These are phyloP conservation scores for Blastobotrys proliferans DNA, from an alignment of 1,139 yeast genomes.

Conservation along the genomic window DNA sequence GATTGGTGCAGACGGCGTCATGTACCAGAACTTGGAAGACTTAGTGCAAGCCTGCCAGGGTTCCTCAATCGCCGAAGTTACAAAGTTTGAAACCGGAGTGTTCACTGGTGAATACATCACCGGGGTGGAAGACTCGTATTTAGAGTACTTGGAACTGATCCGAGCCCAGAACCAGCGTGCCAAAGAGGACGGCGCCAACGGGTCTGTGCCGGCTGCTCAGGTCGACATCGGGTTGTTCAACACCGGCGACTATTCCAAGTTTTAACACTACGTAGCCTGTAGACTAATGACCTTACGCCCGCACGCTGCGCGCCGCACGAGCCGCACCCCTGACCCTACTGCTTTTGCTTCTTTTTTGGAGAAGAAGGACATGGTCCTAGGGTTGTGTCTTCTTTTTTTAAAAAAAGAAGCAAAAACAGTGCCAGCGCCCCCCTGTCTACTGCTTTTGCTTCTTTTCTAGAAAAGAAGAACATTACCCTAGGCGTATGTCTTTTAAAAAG, in stretches of 20 bases:
- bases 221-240: slow-evolving; percentile 88
- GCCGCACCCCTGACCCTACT: no score
- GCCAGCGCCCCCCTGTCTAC: no score
- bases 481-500: no score
- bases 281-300: no score
- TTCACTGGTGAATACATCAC: slow-evolving; percentile 92
- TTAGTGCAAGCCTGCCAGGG: slow-evolving; percentile 68
- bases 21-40: slow-evolving; percentile 82
- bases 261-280: no score
- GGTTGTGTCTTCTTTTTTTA: no score
- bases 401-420: no score
- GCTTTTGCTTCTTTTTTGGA: background rate
- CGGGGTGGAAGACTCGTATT: slow-evolving; percentile 79
- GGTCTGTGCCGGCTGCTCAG: slow-evolving; percentile 48
- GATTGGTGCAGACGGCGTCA: slow-evolving; percentile 90
- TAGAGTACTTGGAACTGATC: slow-evolving; percentile 75
- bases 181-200: slow-evolving; percentile 1
- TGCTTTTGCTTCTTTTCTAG: no score
- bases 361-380: no score
- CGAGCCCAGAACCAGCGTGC: slow-evolving; percentile 72
- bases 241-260: no score
- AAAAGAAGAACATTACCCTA: no score
- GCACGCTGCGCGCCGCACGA: no score
- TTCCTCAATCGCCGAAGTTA: slow-evolving; percentile 33
- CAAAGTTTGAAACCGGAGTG: slow-evolving; percentile 90